These are phyloP conservation scores for Apiospora pterosperma DNA, from an alignment of 2,329 filamentous ascomycete species.

Conservation along the genomic window DNA sequence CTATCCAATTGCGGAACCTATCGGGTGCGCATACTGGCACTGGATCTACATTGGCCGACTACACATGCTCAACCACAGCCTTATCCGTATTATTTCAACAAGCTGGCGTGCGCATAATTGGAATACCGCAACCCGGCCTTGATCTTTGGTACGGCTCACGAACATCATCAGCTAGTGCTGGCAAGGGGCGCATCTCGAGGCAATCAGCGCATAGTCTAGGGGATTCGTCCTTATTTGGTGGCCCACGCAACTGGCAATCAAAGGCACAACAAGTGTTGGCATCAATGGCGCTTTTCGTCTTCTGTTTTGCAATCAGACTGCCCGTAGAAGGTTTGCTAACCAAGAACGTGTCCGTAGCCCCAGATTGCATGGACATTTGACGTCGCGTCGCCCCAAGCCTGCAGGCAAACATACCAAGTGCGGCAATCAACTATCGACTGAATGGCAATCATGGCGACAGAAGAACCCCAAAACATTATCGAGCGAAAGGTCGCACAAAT, in stretches of 20 bases:
- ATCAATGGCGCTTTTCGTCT: not conserved
- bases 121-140: not conserved
- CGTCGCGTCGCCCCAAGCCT: not conserved
- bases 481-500: constrained; percentile 18
- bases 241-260: not conserved
- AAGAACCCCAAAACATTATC: constrained; percentile 22
- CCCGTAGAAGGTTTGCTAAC: not conserved
- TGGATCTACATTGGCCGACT: not conserved
- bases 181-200: not conserved
- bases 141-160: not conserved
- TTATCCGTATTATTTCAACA: not conserved
- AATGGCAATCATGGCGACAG: constrained; percentile 30
- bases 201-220: not conserved
- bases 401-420: not conserved
- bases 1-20: not conserved
- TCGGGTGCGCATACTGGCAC: not conserved
- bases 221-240: not conserved
- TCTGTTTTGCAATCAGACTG: not conserved
- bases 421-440: not conserved
- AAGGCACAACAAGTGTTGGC: not conserved
- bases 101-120: not conserved
- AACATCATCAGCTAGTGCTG: not conserved
- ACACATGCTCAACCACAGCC: not conserved
- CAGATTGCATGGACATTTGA: constrained; percentile 2
- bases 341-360: not conserved